Conservation (phyloP, 805 yeast species). For the Ogataea kodamae region DNA sequence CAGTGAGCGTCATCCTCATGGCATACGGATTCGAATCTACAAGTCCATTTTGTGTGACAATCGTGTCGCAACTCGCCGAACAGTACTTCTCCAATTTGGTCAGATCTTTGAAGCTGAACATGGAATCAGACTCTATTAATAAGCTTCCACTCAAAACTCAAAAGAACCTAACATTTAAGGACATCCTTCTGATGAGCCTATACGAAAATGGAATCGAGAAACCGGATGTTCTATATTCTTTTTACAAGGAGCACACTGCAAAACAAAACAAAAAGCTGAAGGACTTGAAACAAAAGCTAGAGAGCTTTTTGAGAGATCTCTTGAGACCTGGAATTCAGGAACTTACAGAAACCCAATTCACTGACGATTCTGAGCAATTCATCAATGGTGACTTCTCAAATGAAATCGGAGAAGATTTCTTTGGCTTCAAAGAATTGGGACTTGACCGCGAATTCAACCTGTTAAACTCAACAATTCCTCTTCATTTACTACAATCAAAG, state of each 20-base stretch:
- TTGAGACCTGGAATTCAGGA: conserved; percentile 78
- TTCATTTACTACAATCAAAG: conserved; percentile 79
- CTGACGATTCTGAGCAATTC: conserved; percentile 90
- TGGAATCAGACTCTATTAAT: conserved; percentile 58
- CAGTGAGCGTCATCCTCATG: conserved; percentile 80
- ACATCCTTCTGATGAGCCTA: conserved; percentile 57
- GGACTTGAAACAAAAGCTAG: conserved; percentile 65
- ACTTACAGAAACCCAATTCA: conserved; percentile 68
- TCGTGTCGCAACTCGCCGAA: conserved; percentile 80
- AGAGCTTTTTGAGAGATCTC: conserved; percentile 70
- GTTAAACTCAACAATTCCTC: conserved; percentile 80
- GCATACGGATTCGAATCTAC: conserved; percentile 87
- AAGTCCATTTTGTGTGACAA: conserved; percentile 71
- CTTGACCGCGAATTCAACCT: conserved; percentile 88
- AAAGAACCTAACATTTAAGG: conserved; percentile 32
- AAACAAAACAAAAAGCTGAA: conserved; percentile 66
- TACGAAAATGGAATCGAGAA: conserved; percentile 84
- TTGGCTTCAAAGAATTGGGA: conserved; percentile 93
- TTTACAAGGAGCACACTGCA: conserved; percentile 66
- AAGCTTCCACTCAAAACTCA: conserved; percentile 29
- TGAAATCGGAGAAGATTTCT: conserved; percentile 95
- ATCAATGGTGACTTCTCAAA: conserved; percentile 91
- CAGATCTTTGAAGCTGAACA: conserved; percentile 62
- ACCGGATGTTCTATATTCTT: conserved; percentile 71
- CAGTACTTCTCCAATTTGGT: conserved; percentile 73